Evolutionary conservation across 2,329 filamentous ascomycete genomes (phyloP).

Genomic region (Epichloe typhina): DNA sequence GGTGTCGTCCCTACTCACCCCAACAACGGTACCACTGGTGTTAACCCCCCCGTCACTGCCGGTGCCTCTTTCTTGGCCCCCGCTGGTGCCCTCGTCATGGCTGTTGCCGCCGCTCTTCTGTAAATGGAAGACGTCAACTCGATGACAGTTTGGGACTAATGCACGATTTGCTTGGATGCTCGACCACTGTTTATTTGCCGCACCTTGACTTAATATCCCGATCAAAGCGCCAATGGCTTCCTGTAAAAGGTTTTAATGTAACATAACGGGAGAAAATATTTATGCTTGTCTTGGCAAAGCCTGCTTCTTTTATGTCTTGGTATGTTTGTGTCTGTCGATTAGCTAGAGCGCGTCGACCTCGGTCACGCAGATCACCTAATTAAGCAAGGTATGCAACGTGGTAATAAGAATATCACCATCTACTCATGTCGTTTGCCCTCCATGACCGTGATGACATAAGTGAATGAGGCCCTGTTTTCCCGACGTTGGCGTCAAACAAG

Average conservation of each 20-base stretch:
- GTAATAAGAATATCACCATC: neutral
- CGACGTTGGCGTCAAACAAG: too few species aligned
- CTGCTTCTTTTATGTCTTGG: neutral
- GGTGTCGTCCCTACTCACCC: conserved; percentile 2
- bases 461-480: neutral
- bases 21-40: neutral
- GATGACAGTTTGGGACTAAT: neutral
- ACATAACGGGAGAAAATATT: neutral
- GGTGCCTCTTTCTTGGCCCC: conserved; percentile 9
- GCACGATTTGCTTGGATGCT: neutral
- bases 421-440: neutral
- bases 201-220: neutral
- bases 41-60: conserved; percentile 7
- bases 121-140: neutral
- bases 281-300: neutral
- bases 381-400: neutral
- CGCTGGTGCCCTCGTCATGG: conserved; percentile 8
- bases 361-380: neutral
- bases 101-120: conserved; percentile 6
- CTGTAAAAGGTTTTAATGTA: neutral
- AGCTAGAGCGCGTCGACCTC: neutral
- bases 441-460: neutral
- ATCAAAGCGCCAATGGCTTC: neutral
- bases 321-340: neutral
- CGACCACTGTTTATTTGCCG: neutral